Conservation (phyloP, 257 asterid genomes). For the Nicotiana obtusifolia region DNA sequence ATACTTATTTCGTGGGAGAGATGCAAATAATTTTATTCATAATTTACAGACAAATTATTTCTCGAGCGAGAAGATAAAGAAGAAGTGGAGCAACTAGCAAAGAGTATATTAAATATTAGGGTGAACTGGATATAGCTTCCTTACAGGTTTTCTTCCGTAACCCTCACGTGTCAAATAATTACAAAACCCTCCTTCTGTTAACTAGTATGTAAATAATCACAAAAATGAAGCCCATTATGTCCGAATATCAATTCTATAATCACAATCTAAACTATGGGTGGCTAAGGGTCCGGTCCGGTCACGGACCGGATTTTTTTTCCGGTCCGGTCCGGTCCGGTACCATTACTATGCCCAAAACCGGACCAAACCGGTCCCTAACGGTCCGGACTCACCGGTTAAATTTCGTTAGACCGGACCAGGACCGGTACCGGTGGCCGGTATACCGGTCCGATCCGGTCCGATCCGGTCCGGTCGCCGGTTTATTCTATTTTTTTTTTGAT, state of each 20-base stretch:
- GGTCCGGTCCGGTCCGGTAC: no score
- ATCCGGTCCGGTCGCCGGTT: no score
- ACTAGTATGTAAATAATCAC: not conserved
- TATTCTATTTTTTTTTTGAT: no score
- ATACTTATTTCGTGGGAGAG: no score
- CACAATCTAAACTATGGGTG: not conserved
- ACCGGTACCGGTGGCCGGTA: no score
- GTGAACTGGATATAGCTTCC: not conserved
- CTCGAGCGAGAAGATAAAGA: not conserved
- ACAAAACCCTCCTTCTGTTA: not conserved
- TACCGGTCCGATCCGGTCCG: no score
- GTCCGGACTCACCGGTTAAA: no score
- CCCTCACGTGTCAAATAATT: not conserved
- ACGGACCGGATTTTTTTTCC: no score
- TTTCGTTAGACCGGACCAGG: no score
- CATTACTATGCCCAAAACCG: no score
- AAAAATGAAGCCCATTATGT: not conserved
- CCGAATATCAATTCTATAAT: not conserved
- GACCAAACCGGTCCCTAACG: no score
- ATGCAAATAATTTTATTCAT: not conserved
- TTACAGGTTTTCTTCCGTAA: not conserved
- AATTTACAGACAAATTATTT: not conserved
- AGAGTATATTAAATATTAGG: not conserved
- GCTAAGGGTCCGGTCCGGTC: no score
- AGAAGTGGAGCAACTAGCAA: not conserved